Base-by-base conservation (phyloP, 352 stramenopile genomes). In the Pythium chondricola region DNA sequence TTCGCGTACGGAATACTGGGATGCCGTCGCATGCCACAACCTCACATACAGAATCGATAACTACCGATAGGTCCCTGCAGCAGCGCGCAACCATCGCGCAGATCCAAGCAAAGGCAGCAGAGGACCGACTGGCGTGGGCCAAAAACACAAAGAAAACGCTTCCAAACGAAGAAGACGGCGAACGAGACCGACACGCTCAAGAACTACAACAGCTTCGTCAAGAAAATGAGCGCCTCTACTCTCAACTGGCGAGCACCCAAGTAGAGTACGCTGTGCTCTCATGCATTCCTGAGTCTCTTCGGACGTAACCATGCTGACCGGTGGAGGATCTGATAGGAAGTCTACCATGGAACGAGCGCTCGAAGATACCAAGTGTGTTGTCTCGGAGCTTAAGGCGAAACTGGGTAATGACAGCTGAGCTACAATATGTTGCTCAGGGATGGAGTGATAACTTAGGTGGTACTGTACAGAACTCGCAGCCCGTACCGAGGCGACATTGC, bases 151-250 rank as follows among this genome's bases (percentile, higher is more conserved):
- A n/a, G n/a, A n/a, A n/a, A n/a, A n/a, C n/a, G n/a, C n/a, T n/a
- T n/a, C n/a, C n/a, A n/a, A 10, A 48, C 48, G 26, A 51, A 27
- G 27, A 22, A 10, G 2, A 26, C 16, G 13, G 36, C 6, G 18
- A 17, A 10, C 6, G 36, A n/a, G 3, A 27, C 6, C 8, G 36
- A 31, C 31, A 22, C 14, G 25, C 14, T 2, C 14, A 47, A 8
- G 14, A 49, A 16, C 31, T 57, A 11, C 46, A 53, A 20, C 45
- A 56, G 32, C 45, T 66, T 9, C 37, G 55, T 10, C 43, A 61
- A 18, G 43, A 69, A 35, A 69, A 69, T 48, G 64, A 65, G 37
- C 52, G 45, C 4, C 49, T 73, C 2, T 43, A 65, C 22, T 48
- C 56, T 2, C 36, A 65, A 24, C 43, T 65, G 1, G 38, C 50